A percentile compares a stretch with the other conserved stretches of the same genome.
These are phyloP conservation scores for Globisporangium nagaii DNA, from an alignment of 352 stramenopile genomes.

Conservation along the genomic window DNA sequence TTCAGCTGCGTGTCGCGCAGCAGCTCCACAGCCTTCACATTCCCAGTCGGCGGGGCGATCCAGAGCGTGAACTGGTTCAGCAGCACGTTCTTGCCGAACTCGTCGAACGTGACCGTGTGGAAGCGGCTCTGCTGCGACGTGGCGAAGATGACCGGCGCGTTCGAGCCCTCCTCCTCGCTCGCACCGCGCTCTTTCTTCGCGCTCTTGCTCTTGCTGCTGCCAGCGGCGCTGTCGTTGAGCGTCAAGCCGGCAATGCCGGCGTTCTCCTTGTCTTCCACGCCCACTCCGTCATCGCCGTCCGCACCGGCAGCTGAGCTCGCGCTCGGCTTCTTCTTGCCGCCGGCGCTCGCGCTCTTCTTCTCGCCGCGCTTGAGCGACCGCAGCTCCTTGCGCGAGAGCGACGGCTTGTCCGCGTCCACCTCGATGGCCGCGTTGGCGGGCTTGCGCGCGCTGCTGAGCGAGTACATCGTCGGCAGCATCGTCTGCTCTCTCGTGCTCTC, in stretches of 20 bases:
- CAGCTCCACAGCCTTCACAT: conserved; percentile 31
- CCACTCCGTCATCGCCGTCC: not conserved
- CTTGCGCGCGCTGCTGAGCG: conserved; percentile 19
- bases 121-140: conserved; percentile 56
- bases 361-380: conserved; percentile 27
- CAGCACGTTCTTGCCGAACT: conserved; percentile 53
- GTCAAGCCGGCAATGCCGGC: not conserved
- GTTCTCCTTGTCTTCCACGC: not conserved
- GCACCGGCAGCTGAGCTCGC: not conserved
- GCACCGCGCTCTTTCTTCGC: not conserved
- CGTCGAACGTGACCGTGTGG: conserved; percentile 55
- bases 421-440: conserved; percentile 22
- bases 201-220: not conserved
- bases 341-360: conserved; percentile 7
- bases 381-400: conserved; percentile 44
- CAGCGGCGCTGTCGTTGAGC: conserved; percentile 1
- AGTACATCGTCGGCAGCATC: conserved; percentile 40
- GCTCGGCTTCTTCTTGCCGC: not conserved
- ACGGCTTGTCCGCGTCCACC: conserved; percentile 11
- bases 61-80: conserved; percentile 52
- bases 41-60: conserved; percentile 18
- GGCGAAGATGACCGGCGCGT: conserved; percentile 15
- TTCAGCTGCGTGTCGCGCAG: conserved; percentile 67
- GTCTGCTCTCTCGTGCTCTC: no score
- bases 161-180: no score